Evolutionary conservation across 805 yeast genomes (phyloP).

Genomic region (Saturnispora sanitii): DNA sequence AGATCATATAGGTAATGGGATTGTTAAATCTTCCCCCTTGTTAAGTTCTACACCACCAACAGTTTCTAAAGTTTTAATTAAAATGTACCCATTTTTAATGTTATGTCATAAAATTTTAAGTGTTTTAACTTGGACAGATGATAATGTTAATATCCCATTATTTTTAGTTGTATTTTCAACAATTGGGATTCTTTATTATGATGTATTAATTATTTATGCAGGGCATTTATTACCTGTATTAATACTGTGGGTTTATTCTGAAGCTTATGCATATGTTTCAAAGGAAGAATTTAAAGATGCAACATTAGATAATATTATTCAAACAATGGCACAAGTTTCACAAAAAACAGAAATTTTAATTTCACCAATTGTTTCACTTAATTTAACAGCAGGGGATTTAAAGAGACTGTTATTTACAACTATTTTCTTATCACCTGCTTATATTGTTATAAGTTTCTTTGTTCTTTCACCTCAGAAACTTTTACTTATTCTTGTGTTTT

Average conservation of each 20-base stretch:
- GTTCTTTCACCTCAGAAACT: slow-evolving; percentile 63
- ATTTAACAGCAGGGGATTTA: slow-evolving; percentile 69
- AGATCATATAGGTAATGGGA: slow-evolving; percentile 2
- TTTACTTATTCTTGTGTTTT: slow-evolving; percentile 47
- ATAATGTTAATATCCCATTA: slow-evolving; percentile 59
- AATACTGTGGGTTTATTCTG: slow-evolving; percentile 48
- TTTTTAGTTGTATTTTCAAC: slow-evolving; percentile 39
- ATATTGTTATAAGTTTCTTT: slow-evolving; percentile 58
- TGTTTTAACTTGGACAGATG: slow-evolving; percentile 84
- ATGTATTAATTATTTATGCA: slow-evolving; percentile 62
- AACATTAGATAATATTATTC: slow-evolving; percentile 79
- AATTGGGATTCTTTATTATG: slow-evolving; percentile 64
- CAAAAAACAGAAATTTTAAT: slow-evolving; percentile 68
- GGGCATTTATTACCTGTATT: slow-evolving; percentile 72
- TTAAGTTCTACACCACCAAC: slow-evolving; percentile 85
- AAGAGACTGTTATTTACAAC: slow-evolving; percentile 76
- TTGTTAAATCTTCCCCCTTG: slow-evolving; percentile 64
- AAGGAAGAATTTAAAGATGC: slow-evolving; percentile 57
- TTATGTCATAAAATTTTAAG: slow-evolving; percentile 61
- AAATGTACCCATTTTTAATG: slow-evolving; percentile 77
- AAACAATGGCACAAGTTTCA: slow-evolving; percentile 62
- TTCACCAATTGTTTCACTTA: slow-evolving; percentile 66
- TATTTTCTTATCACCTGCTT: slow-evolving; percentile 75
- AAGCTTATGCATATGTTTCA: slow-evolving; percentile 46
- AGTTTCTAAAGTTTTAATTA: slow-evolving; percentile 71